Evolutionary conservation across 1,284 basidiomycete genomes (phyloP), one percentile per base, ranked within the genome.

Genomic region (Takashimella tepidaria): DNA sequence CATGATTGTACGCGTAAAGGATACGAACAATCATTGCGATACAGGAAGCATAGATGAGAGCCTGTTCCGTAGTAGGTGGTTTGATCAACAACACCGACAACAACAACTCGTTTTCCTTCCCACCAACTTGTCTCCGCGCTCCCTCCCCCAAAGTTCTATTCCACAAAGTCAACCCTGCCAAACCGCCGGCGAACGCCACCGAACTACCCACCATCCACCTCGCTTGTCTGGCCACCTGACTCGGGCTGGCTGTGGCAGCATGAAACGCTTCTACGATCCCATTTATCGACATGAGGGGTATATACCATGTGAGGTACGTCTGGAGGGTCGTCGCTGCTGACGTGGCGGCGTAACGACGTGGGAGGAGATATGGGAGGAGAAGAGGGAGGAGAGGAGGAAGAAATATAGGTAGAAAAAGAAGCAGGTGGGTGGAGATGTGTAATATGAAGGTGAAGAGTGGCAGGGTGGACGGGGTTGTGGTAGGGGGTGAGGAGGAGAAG

Each of bases 181-280:
- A 56, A 3, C 58, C 41, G 5, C 31, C 43, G 0, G 64, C 67
- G 44, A 74, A 74, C 16, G 59, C 60, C 1, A 27, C 58, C 1
- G 67, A 69, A 16, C 58, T 60, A 1, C 51, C 62, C 27, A 69
- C 51, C 72, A 74, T 74, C 60, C 63, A 69, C 45, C 50, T 57
- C 1, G 64, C 66, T 53, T 74, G 72, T 3, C 12, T 50, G 13
- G 59, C 60, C 37, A 74, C 62, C 53, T 72, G 56, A 0, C 19
- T 50, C 0, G 72, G 68, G 1, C 59, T 57, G 0, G 89, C 88
- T 1, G 85, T 84, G 49, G 89, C 87, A 2, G 88, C 83, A 60
- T 92, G 80, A 74, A 93, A 93, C 0, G 91, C 88, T 71, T 97
- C 92, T 21, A 93, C 77, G 1, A 88, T 82, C 3, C 92, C 92